These are phyloP conservation scores for Sporothrix phasma DNA, from an alignment of 2,329 filamentous ascomycete species.

Conservation along the genomic window DNA sequence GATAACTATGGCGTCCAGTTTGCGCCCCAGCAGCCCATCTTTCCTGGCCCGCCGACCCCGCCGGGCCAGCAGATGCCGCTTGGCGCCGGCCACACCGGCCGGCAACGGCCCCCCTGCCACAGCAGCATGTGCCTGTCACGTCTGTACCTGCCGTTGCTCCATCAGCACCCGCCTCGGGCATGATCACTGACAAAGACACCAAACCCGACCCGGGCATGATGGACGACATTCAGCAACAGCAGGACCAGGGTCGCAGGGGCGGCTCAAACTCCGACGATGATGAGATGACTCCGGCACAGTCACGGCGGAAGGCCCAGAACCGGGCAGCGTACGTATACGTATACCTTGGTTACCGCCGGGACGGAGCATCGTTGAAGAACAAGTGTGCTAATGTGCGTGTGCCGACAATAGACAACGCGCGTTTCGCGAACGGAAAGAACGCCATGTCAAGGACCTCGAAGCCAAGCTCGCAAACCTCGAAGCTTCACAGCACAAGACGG, in stretches of 20 bases:
- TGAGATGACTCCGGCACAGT: slow-evolving; percentile 47
- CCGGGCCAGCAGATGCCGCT: slow-evolving; percentile 31
- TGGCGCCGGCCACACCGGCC: slow-evolving; percentile 22
- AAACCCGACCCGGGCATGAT: slow-evolving; percentile 29
- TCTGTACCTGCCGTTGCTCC: not conserved
- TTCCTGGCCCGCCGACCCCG: slow-evolving; percentile 42
- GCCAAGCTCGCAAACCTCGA: slow-evolving; percentile 71
- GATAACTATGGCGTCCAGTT: slow-evolving; percentile 37
- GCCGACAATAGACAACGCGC: slow-evolving; percentile 64
- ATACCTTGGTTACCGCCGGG: not conserved
- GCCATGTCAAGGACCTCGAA: slow-evolving; percentile 82
- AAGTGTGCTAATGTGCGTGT: not conserved
- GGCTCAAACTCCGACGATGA: slow-evolving; percentile 47
- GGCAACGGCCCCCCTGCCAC: slow-evolving; percentile 23
- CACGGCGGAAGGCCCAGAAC: slow-evolving; percentile 51
- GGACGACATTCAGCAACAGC: slow-evolving; percentile 24
- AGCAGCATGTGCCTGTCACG: slow-evolving; percentile 3
- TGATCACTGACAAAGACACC: slow-evolving; percentile 23
- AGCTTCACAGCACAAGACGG: slow-evolving; percentile 59
- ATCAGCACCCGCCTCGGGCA: not conserved
- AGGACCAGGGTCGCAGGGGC: slow-evolving; percentile 23
- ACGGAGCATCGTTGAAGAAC: not conserved
- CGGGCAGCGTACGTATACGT: slow-evolving; percentile 48
- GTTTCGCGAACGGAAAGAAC: slow-evolving; percentile 92
- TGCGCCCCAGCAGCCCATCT: slow-evolving; percentile 25